Conservation (phyloP, 192 early-diverging fungal genomes). For the Bifiguratus adelaidae region DNA sequence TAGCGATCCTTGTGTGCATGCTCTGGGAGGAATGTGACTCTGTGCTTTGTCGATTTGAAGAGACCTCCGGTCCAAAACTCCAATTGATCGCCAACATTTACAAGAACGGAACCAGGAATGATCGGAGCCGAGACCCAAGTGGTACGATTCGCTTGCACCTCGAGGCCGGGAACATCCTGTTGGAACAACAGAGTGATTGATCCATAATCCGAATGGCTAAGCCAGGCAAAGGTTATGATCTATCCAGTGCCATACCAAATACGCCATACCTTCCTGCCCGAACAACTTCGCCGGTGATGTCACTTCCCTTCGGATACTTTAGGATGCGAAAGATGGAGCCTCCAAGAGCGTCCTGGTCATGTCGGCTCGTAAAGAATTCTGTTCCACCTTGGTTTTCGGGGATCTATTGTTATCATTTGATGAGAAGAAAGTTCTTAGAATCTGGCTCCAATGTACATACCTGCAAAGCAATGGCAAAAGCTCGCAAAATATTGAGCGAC, state of each 20-base stretch:
- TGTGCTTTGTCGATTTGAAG: conserved; percentile 49
- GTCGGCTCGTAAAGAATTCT: conserved; percentile 33
- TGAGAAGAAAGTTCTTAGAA: background rate
- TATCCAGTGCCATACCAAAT: background rate
- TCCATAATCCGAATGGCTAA: conserved; percentile 59
- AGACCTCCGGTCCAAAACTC: conserved; percentile 50
- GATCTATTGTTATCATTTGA: conserved; percentile 15
- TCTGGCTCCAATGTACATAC: background rate
- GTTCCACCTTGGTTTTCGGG: conserved; percentile 38
- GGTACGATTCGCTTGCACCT: conserved; percentile 28
- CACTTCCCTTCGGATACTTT: conserved; percentile 40
- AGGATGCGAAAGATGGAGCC: conserved; percentile 44
- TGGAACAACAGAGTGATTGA: conserved; percentile 58
- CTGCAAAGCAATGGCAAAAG: conserved; percentile 48
- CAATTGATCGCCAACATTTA: conserved; percentile 53
- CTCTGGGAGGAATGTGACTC: conserved; percentile 42
- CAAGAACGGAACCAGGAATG: conserved; percentile 36
- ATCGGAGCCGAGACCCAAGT: conserved; percentile 52
- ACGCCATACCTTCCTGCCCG: conserved; percentile 33
- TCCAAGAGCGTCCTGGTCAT: conserved; percentile 27
- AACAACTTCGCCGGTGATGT: conserved; percentile 24
- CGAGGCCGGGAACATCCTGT: conserved; percentile 45
- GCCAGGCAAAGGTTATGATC: background rate
- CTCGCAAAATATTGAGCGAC: conserved; percentile 32
- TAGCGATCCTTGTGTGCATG: conserved; percentile 37